These are phyloP conservation scores for Pinus tabuliformis DNA, from an alignment of 75 land plant species.

Conservation along the genomic window DNA sequence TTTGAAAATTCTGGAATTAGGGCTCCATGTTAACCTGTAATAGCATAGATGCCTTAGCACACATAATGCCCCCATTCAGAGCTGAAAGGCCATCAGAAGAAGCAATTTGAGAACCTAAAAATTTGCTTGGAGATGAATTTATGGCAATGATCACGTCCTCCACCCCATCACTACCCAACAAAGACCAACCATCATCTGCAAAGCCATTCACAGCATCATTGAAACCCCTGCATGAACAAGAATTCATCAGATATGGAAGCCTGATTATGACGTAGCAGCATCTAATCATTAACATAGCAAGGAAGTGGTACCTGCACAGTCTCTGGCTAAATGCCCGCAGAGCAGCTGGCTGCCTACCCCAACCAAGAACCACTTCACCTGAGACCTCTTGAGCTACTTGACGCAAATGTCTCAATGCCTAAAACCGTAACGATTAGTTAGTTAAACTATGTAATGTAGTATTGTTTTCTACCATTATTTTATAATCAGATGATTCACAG, in stretches of 20 bases:
- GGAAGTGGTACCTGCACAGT: conserved; percentile 50
- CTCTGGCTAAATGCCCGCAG: conserved; percentile 79
- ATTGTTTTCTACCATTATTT: no score
- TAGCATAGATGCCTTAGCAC: conserved; percentile 99
- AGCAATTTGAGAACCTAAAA: conserved; percentile 45
- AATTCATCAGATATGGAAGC: background rate
- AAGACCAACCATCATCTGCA: conserved; percentile 98
- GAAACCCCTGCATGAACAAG: conserved; percentile 68
- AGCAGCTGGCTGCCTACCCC: conserved; percentile 82
- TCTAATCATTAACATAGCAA: background rate
- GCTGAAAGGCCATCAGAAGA: conserved; percentile 43
- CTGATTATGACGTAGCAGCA: background rate
- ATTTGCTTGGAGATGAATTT: conserved; percentile 65
- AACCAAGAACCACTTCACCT: conserved; percentile 67
- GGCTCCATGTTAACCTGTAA: conserved; percentile 64
- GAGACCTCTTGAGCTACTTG: conserved; percentile 80
- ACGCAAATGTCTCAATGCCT: conserved; percentile 33
- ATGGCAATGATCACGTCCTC: conserved; percentile 89
- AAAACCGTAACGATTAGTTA: no score
- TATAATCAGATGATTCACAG: no score
- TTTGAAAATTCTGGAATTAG: no score
- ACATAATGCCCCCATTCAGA: conserved; percentile 74
- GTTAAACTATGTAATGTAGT: background rate
- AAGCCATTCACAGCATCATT: conserved; percentile 99
- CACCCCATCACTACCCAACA: conserved; percentile 76